Evolutionary conservation across 257 asterid genomes (phyloP).

Genomic region (Solanum bulbocastanum): DNA sequence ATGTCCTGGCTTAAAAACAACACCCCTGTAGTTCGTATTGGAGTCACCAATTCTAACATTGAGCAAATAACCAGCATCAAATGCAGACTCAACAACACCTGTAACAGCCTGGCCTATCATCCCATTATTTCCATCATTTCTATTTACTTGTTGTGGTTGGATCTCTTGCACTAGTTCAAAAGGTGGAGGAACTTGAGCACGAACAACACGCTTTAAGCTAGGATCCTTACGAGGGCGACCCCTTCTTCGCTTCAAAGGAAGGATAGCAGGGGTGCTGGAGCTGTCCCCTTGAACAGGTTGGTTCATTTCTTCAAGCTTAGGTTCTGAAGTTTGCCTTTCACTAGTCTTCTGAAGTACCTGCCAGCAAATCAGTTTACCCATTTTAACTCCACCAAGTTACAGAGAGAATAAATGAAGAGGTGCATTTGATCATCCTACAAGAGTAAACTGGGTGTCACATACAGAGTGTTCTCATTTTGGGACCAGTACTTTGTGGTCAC

Average conservation of each 20-base stretch:
- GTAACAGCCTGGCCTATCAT: constrained; percentile 69
- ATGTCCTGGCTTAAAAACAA: constrained; percentile 84
- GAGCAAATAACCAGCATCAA: constrained; percentile 80
- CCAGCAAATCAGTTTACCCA: neutral
- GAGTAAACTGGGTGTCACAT: neutral
- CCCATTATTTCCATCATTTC: constrained; percentile 12
- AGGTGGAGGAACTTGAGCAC: constrained; percentile 32
- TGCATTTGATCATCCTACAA: neutral
- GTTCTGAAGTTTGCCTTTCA: neutral
- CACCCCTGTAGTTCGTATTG: constrained; percentile 50
- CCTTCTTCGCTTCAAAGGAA: constrained; percentile 27
- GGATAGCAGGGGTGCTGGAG: constrained; percentile 1
- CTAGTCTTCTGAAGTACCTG: neutral
- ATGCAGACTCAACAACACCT: constrained; percentile 82
- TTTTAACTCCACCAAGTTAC: neutral
- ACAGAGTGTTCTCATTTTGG: neutral
- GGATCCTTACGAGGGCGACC: constrained; percentile 47
- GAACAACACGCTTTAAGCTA: constrained; percentile 12
- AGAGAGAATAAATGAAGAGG: neutral
- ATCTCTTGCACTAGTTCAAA: constrained; percentile 25
- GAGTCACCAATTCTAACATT: constrained; percentile 67
- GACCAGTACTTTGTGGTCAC: neutral
- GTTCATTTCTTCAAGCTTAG: constrained; percentile 9
- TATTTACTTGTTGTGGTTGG: constrained; percentile 17
- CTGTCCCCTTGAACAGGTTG: constrained; percentile 25